Conservation (phyloP, 148 eudicot species). For the Dianthus caryophyllus region DNA sequence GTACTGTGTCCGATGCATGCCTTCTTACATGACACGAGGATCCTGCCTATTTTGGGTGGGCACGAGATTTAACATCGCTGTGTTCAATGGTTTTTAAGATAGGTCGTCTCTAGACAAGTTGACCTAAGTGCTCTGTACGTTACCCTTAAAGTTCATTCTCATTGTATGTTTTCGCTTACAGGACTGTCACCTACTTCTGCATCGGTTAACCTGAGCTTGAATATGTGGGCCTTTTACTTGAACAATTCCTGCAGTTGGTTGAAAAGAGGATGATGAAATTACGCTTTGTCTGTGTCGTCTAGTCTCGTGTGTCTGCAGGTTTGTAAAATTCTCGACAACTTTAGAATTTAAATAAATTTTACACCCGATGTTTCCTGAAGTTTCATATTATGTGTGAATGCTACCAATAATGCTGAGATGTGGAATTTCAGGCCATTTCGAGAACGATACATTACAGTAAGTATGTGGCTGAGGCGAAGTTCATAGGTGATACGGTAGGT, state of each 20-base stretch:
- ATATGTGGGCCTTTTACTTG: slow-evolving; percentile 64
- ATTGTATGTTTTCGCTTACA: slow-evolving; percentile 7
- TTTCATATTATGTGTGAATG: background rate
- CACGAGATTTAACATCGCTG: no score
- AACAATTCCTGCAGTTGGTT: slow-evolving; percentile 51
- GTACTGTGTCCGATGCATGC: background rate
- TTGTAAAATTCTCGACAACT: background rate
- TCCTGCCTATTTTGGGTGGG: background rate
- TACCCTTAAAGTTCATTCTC: background rate
- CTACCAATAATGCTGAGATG: background rate
- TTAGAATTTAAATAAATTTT: background rate
- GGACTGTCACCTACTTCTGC: slow-evolving; percentile 42
- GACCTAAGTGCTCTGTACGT: no score
- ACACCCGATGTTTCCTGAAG: background rate
- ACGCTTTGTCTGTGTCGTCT: slow-evolving; percentile 48
- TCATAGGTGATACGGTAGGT: slow-evolving; percentile 47
- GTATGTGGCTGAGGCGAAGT: slow-evolving; percentile 87
- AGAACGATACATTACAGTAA: slow-evolving; percentile 86
- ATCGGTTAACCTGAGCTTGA: slow-evolving; percentile 52
- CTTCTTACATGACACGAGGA: background rate
- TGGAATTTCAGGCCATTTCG: slow-evolving; percentile 57
- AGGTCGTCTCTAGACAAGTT: no score
- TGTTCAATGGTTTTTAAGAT: no score
- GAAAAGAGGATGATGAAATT: slow-evolving; percentile 75
- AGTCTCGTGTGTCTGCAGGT: slow-evolving; percentile 90